Base-by-base conservation (phyloP, 768 basidiomycete species). In the Leccinellum albellum region DNA sequence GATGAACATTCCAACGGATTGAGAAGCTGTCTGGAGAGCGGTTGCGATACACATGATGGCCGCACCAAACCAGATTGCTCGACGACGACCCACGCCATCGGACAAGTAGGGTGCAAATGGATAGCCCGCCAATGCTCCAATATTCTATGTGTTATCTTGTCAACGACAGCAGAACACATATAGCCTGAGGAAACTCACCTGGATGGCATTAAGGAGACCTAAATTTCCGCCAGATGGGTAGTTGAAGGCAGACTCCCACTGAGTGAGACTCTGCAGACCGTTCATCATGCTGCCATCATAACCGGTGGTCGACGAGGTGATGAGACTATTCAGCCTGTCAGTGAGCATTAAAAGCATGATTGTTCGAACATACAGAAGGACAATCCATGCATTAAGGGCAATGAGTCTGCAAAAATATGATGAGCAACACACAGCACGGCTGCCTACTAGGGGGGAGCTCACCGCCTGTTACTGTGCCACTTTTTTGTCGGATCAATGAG, bases 211-310 rank as follows among this genome's bases (percentile, higher is more conserved):
- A 50, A 89, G 77, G 9, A 89, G 70, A 66, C 88, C 86, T 17
- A 89, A 74, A 54, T 74, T 83, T 21, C 81, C 76, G 40, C 81
- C 79, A 23, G 75, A 72, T 3, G 89, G 88, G 50, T 74, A 46
- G 59, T 77, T 62, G 70, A 90, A 91, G 67, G 82, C 86, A 2
- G 57, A 45, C 46, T 76, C 70, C 89, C 89, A 91, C 60, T 85
- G 81, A n/a, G 72, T 60, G 59, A 89, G 75, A 51, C 84, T 83
- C 70, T 91, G 88, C 45, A 91, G 75, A 67, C 86, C 86, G 68
- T 90, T 88, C 87, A 88, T 87, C 82, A 89, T 84, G 69, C 82
- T 84, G 55, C 86, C 86, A 66, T 89, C 88, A 64, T 84, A 89
- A 55, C 87, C 88, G 66, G 85, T 88, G 33, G 84, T 87, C 13